These are phyloP conservation scores for Stephanocyclus meneghinianus DNA, from an alignment of 352 stramenopile species.

Conservation along the genomic window DNA sequence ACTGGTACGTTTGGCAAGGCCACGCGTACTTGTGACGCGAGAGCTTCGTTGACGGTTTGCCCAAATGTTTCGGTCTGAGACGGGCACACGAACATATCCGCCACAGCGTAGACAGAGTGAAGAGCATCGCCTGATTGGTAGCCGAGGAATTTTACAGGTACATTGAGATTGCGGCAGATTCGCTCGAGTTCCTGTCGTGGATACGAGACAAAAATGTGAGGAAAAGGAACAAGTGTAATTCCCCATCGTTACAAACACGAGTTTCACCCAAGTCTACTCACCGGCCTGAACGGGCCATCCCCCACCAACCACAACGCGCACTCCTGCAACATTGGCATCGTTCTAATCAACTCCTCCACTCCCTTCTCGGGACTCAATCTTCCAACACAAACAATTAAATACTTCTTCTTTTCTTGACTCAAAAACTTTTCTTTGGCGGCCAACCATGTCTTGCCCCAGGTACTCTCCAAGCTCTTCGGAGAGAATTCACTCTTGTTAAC, in stretches of 20 bases:
- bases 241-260: not conserved
- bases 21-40: slow-evolving; percentile 53
- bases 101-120: slow-evolving; percentile 55
- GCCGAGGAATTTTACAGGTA: slow-evolving; percentile 57
- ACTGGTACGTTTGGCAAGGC: slow-evolving; percentile 51
- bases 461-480: slow-evolving; percentile 30
- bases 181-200: slow-evolving; percentile 29
- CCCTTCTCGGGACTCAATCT: slow-evolving; percentile 55
- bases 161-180: slow-evolving; percentile 30
- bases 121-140: slow-evolving; percentile 59
- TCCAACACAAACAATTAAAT: slow-evolving; percentile 60
- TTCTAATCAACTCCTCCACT: slow-evolving; percentile 56
- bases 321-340: slow-evolving; percentile 35
- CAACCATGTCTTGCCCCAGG: slow-evolving; percentile 48
- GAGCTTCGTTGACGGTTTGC: slow-evolving; percentile 66
- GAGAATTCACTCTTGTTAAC: slow-evolving; percentile 54
- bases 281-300: slow-evolving; percentile 46
- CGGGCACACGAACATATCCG: slow-evolving; percentile 59
- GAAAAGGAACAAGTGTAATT: not conserved
- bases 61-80: slow-evolving; percentile 65
- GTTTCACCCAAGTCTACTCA: not conserved
- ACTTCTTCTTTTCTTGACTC: slow-evolving; percentile 37
- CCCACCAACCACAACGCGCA: slow-evolving; percentile 58
- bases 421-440: slow-evolving; percentile 45
- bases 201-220: not conserved